Evolutionary conservation across 176 grass and related monocot genomes (phyloP).

Genomic region (Chrysopogon serrulatus): DNA sequence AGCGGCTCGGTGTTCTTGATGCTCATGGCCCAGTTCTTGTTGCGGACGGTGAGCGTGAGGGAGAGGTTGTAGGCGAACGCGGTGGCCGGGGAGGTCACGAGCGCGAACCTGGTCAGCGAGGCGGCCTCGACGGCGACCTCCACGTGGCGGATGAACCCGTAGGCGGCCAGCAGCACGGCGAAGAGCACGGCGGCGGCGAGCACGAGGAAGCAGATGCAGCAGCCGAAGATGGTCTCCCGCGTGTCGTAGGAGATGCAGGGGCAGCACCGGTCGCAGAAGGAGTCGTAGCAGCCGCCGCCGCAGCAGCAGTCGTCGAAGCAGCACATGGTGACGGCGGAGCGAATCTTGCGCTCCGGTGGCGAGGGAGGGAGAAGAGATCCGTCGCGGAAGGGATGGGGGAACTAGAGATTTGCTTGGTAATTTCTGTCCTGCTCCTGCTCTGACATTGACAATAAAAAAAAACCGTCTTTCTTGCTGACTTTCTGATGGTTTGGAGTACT

Average conservation of each 20-base stretch:
- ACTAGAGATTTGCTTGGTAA: not conserved
- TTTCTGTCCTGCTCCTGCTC: not conserved
- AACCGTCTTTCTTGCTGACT: not conserved
- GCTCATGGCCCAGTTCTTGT: constrained; percentile 16
- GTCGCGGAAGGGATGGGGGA: not conserved
- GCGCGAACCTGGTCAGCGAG: constrained; percentile 20
- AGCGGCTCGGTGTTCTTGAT: not conserved
- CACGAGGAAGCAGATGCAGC: not conserved
- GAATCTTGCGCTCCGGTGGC: not conserved
- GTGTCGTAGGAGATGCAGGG: not conserved
- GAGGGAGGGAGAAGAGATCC: not conserved
- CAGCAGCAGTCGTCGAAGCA: not conserved
- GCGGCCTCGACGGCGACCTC: constrained; percentile 8
- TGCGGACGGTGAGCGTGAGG: constrained; percentile 2
- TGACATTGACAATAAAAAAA: not conserved
- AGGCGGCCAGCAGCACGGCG: not conserved
- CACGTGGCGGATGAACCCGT: constrained; percentile 18
- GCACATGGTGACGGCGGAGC: constrained; percentile 5
- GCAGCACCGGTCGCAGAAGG: constrained; percentile 11
- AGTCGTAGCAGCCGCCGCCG: not conserved
- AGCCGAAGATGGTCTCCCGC: not conserved
- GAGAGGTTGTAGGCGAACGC: constrained; percentile 23
- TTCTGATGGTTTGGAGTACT: not conserved
- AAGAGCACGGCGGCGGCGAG: not conserved
- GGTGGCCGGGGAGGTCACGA: not conserved